phyloP scores from a whole-genome alignment of 805 yeast species.

The Starmerella vitae region DNA sequence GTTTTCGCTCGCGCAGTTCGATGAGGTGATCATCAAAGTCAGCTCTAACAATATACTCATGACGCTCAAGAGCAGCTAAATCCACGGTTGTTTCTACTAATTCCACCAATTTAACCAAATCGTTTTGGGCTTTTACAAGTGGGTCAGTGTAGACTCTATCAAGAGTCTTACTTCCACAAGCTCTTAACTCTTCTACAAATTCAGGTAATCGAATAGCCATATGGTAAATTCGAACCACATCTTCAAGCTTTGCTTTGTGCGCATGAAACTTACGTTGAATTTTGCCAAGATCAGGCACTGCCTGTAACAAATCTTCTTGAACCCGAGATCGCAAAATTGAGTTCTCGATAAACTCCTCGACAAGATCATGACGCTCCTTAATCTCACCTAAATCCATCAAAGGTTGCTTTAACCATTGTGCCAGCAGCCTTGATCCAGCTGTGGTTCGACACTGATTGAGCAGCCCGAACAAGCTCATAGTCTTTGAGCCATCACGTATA shows the following conservation, averaged over 20 bases:
- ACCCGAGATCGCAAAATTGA: slow-evolving; percentile 50
- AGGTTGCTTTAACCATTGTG: slow-evolving; percentile 96
- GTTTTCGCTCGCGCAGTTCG: slow-evolving; percentile 42
- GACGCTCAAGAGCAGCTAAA: slow-evolving; percentile 62
- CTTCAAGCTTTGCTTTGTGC: slow-evolving; percentile 57
- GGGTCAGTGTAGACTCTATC: slow-evolving; percentile 45
- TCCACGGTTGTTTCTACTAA: slow-evolving; percentile 89
- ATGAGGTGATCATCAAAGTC: slow-evolving; percentile 74
- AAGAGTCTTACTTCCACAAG: slow-evolving; percentile 27
- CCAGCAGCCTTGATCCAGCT: slow-evolving; percentile 76
- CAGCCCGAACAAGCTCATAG: slow-evolving; percentile 63
- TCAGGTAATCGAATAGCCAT: slow-evolving; percentile 60
- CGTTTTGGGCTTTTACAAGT: slow-evolving; percentile 35
- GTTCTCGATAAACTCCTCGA: slow-evolving; percentile 50
- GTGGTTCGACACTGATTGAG: slow-evolving; percentile 77
- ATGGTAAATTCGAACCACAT: slow-evolving; percentile 79
- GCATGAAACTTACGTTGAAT: slow-evolving; percentile 52
- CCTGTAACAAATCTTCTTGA: slow-evolving; percentile 47
- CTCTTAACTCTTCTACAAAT: slow-evolving; percentile 39
- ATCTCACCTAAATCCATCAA: slow-evolving; percentile 52
- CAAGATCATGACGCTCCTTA: slow-evolving; percentile 54
- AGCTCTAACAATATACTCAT: slow-evolving; percentile 75
- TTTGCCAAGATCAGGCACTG: slow-evolving; percentile 73
- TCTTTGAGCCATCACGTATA: slow-evolving; percentile 33
- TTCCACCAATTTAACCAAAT: slow-evolving; percentile 59